Evolutionary conservation across 2,329 filamentous ascomycete species (phyloP).

Genomic region (Venturia nashicola): DNA sequence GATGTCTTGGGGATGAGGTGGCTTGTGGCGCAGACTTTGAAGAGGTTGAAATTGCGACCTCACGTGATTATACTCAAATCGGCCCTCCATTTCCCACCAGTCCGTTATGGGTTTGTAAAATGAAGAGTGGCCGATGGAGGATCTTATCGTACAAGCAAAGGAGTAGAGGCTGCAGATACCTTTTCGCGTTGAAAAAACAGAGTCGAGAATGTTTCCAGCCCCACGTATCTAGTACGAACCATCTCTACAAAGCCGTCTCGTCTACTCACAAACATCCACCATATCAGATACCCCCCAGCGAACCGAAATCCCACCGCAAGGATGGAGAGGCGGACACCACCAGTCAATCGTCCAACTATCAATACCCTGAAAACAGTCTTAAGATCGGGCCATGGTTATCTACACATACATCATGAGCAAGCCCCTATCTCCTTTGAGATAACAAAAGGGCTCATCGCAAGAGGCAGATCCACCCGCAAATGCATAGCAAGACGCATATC

Average conservation of each 20-base stretch:
- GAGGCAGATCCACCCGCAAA: background rate
- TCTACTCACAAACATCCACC: background rate
- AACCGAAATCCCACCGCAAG: background rate
- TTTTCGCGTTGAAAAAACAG: background rate
- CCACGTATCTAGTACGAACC: background rate
- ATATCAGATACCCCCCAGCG: background rate
- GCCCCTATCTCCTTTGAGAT: background rate
- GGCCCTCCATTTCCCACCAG: no score
- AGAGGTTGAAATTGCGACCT: no score
- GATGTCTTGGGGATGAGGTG: background rate
- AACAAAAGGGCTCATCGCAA: background rate
- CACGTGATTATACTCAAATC: no score
- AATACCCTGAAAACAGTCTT: background rate
- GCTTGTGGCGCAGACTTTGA: background rate
- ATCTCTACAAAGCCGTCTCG: background rate
- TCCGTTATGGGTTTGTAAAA: no score
- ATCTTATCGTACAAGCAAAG: no score
- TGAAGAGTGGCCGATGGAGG: no score
- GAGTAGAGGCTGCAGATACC: no score
- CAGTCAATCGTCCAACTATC: background rate
- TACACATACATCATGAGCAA: conserved; percentile 4
- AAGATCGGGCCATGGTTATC: background rate
- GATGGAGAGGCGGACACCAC: background rate
- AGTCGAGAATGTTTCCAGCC: background rate
- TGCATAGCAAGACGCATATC: background rate